Percentiles rank a stretch among this genome's conserved stretches.
Conservation (phyloP, 352 stramenopile species). For the Phytophthora macrochlamydospora region DNA sequence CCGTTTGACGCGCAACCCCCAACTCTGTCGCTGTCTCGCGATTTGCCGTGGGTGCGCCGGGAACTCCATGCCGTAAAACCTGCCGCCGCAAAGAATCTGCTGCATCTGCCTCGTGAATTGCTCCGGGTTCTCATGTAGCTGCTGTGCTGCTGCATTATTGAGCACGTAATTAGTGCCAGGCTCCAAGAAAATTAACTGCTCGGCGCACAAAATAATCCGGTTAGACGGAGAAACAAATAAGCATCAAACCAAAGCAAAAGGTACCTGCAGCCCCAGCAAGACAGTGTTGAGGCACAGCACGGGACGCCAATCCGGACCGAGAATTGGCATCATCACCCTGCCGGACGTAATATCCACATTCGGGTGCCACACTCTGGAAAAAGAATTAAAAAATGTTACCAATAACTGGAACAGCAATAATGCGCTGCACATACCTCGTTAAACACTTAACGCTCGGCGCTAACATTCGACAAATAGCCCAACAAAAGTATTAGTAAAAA, state of each 20-base stretch:
- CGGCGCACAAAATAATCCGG: not conserved
- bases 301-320: slow-evolving; percentile 84
- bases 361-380: slow-evolving; percentile 79
- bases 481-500: slow-evolving; percentile 4
- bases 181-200: slow-evolving; percentile 82
- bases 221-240: not conserved
- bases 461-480: slow-evolving; percentile 21
- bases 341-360: slow-evolving; percentile 80
- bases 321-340: slow-evolving; percentile 87
- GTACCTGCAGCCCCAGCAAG: slow-evolving; percentile 80
- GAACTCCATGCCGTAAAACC: slow-evolving; percentile 69
- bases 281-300: slow-evolving; percentile 89
- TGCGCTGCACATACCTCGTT: slow-evolving; percentile 47
- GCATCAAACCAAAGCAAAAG: not conserved
- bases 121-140: slow-evolving; percentile 51
- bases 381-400: slow-evolving; percentile 3
- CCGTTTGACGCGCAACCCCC: slow-evolving; percentile 62
- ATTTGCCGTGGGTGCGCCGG: slow-evolving; percentile 58
- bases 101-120: slow-evolving; percentile 64
- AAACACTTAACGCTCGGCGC: slow-evolving; percentile 74
- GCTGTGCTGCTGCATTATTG: slow-evolving; percentile 57
- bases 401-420: slow-evolving; percentile 10
- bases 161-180: slow-evolving; percentile 73
- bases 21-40: slow-evolving; percentile 54
- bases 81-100: slow-evolving; percentile 67